phyloP scores from a whole-genome alignment of 768 basidiomycete genomes.

The Saitozyma podzolica region DNA sequence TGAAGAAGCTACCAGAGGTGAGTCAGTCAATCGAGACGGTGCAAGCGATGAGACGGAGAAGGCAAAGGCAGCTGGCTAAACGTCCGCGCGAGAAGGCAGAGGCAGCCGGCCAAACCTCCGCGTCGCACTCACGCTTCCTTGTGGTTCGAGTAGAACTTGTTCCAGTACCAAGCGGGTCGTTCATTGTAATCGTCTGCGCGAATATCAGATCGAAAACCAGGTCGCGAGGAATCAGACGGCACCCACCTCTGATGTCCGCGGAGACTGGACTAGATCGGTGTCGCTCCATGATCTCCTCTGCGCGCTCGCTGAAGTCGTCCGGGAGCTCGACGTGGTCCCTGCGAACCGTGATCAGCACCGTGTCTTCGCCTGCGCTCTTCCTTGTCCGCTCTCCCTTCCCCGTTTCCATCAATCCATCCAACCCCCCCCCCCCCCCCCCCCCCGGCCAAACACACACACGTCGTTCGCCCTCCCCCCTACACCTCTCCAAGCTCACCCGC shows the following conservation, averaged over 20 bases:
- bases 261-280: slow-evolving; percentile 75
- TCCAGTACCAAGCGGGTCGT: slow-evolving; percentile 61
- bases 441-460: too few relatives aligned
- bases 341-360: too few relatives aligned
- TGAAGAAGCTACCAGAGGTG: slow-evolving; percentile 82
- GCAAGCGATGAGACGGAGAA: too few relatives aligned
- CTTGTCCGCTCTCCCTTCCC: too few relatives aligned
- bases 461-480: too few relatives aligned
- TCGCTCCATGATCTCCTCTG: slow-evolving; percentile 66
- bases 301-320: slow-evolving; percentile 72
- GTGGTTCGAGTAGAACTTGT: slow-evolving; percentile 87
- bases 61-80: too few relatives aligned
- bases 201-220: background rate
- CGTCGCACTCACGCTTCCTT: slow-evolving; percentile 40
- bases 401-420: too few relatives aligned
- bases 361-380: too few relatives aligned
- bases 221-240: background rate
- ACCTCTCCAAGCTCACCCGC: too few relatives aligned
- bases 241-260: slow-evolving; percentile 65
- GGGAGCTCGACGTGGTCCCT: slow-evolving; percentile 54
- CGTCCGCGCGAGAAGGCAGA: background rate
- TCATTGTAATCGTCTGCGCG: slow-evolving; percentile 46
- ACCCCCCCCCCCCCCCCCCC: too few relatives aligned
- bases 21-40: background rate
- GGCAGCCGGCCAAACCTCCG: too few relatives aligned